Evolutionary conservation across 768 basidiomycete species (phyloP).

Genomic region (Phanerochaete sordida): DNA sequence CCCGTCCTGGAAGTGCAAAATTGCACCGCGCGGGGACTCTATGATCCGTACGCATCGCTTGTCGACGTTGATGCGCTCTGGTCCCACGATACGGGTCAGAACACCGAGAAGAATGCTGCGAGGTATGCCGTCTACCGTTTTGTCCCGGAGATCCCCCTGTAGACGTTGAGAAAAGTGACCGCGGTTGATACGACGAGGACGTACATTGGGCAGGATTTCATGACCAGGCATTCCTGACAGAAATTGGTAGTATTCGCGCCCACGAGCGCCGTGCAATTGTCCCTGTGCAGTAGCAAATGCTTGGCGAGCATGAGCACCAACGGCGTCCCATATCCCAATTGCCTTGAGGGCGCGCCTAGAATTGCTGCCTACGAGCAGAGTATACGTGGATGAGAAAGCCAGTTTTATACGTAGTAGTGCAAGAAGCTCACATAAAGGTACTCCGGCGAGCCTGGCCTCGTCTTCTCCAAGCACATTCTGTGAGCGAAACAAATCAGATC

Average conservation of each 20-base stretch:
- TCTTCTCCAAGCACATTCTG: slow-evolving; percentile 6
- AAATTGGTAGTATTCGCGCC: not conserved
- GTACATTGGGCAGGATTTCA: slow-evolving; percentile 3
- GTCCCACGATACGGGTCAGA: slow-evolving; percentile 39
- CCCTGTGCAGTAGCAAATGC: no score
- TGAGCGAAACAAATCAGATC: not conserved
- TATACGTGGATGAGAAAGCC: no score
- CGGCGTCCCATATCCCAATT: not conserved
- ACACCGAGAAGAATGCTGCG: slow-evolving; percentile 41
- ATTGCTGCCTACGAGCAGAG: not conserved
- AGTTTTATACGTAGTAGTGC: no score
- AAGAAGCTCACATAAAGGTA: not conserved
- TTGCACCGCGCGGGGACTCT: not conserved
- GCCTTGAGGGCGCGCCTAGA: not conserved
- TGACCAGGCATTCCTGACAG: slow-evolving; percentile 1
- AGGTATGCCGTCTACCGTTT: not conserved
- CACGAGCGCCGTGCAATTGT: not conserved
- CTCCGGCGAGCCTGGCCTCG: slow-evolving; percentile 2
- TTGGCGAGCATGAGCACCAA: no score
- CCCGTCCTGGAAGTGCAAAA: slow-evolving; percentile 47
- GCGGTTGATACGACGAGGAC: not conserved
- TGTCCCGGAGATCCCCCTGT: not conserved
- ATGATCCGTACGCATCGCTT: slow-evolving; percentile 38
- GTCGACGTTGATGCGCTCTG: slow-evolving; percentile 41
- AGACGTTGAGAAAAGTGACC: no score